Base-by-base conservation (phyloP, 345 rosid species). In the Excoecaria cochinchinensis region DNA sequence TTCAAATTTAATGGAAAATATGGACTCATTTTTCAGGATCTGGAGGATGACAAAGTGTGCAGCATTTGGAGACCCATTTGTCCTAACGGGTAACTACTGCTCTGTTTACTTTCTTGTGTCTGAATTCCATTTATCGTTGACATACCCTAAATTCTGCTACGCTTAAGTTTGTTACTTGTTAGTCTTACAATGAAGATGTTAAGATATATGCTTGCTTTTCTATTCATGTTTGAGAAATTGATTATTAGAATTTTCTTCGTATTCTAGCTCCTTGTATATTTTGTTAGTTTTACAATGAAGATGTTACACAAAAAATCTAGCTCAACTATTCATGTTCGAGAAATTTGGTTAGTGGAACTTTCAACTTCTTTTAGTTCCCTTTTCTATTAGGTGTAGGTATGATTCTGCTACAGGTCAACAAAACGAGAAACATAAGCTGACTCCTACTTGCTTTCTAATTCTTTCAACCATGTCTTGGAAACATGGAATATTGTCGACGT, bases 51-150 rank as follows among this genome's bases (percentile, higher is more conserved):
- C 68, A 89, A 84, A 73, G 79, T 87, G 16, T 93, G 92, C 82
- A 88, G 87, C 89, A 91, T 93, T 70, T 95, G 99, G 98, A 88
- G 96, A 82, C 98, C 98, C 48, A 83, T 77, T 81, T 95, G 96
- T 88, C 92, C 94, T 13, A 89, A 83, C 1, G 96, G 97, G 99
- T 95, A 95, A 87, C 64, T 77, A 6, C 21, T 44, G 11, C 7
- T 66, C 47, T 17, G 50, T 50, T 50, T 24, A 24, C 38, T 8
- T 3, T 40, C 7, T n/a, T 36, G 22, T 53, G 25, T 66, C 16
- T 4, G 10, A 38, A 76, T 57, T 25, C 56, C 44, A 14, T 22
- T 15, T 44, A 67, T 60, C 31, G 4, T 11, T 44, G 24, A n/a
- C 38, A 67, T 21, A 44, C 14, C 31, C n/a, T 48, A n/a, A 17